Conservation (phyloP, 2,329 filamentous ascomycete genomes). For the Colletotrichum orbiculare region DNA sequence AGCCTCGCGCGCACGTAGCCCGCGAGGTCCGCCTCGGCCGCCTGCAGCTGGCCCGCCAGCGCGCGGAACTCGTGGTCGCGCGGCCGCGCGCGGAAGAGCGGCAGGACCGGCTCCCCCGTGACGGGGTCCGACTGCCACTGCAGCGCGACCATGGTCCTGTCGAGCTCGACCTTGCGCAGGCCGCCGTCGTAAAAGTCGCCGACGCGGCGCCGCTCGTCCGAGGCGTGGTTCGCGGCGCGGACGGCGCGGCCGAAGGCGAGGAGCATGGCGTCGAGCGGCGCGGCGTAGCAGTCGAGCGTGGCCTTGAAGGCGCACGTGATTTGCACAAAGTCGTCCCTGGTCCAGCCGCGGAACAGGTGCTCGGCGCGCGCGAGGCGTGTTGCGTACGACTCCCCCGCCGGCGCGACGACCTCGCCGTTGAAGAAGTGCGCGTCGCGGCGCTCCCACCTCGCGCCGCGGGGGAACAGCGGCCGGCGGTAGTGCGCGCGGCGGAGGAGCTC, state of each 20-base stretch:
- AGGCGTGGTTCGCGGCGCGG: neutral
- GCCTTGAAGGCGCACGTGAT: constrained; percentile 26
- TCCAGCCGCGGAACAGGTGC: constrained; percentile 9
- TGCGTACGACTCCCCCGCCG: constrained; percentile 5
- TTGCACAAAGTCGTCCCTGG: constrained; percentile 9
- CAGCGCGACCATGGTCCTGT: neutral
- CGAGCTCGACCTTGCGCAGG: neutral
- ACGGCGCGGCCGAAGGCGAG: neutral
- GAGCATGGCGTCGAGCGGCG: constrained; percentile 3
- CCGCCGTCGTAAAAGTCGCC: neutral
- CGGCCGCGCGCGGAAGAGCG: neutral
- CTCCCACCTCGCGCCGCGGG: constrained; percentile 1
- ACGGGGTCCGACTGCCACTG: constrained; percentile 12
- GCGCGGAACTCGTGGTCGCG: constrained; percentile 1
- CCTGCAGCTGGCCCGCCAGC: constrained; percentile 4
- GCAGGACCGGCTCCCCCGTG: neutral
- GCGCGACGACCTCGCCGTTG: neutral
- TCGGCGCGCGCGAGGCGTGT: constrained; percentile 13
- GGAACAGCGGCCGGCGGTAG: constrained; percentile 22
- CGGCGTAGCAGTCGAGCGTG: constrained; percentile 22
- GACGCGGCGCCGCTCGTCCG: neutral
- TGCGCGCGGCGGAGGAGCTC: constrained; percentile 17
- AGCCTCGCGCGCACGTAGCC: neutral
- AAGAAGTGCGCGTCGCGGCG: neutral
- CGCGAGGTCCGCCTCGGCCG: neutral